Evolutionary conservation across 73 alveolate genomes (phyloP), one percentile per base, ranked within the genome.

Genomic region (Diophrys appendiculata): DNA sequence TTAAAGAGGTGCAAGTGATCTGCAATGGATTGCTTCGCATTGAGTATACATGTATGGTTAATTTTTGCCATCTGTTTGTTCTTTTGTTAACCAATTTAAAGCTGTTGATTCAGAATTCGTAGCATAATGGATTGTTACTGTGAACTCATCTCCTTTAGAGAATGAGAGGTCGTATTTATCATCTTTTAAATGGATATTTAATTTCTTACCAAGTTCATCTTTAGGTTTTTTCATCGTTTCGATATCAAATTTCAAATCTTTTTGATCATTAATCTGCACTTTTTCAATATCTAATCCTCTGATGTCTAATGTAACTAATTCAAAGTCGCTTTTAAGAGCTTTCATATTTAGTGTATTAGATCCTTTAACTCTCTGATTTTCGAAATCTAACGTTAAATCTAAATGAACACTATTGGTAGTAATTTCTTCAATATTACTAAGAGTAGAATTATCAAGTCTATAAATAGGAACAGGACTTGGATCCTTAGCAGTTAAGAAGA

Each of bases 1-100:
- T 91, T 97, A 97, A 72, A 95, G 88, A 27, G 99, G 99, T 35
- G 94, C 90, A 68, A 98, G 68, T 25, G 95, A 78, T 77, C 99
- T 81, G 34, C 98, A 94, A 56, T 80, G 91, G 70, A 94, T 98
- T 55, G 99, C 90, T 74, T 92, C 98, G 60, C 98, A 93, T 86
- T 94, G 96, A 31, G 99, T 95, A 83, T 91, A 98, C 88, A 94
- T 73, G 78, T 86, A 93, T 2, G 76, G 76, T 28, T 43, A 11
- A 18, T 43, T 43, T 84, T 89, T 89, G 67, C 91, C 78, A 26
- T 82, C 69, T 0, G 98, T 92, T 81, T 92, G 93, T 72, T 92
- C 95, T 76, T 88, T 88, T 43, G 90, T 76, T 68, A 92, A 79
- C 92, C 92, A 92, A 68, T 82, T 91, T 14, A 92, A 84, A 24